phyloP scores from a whole-genome alignment of 345 rosid genomes.

The Gossypium turneri region DNA sequence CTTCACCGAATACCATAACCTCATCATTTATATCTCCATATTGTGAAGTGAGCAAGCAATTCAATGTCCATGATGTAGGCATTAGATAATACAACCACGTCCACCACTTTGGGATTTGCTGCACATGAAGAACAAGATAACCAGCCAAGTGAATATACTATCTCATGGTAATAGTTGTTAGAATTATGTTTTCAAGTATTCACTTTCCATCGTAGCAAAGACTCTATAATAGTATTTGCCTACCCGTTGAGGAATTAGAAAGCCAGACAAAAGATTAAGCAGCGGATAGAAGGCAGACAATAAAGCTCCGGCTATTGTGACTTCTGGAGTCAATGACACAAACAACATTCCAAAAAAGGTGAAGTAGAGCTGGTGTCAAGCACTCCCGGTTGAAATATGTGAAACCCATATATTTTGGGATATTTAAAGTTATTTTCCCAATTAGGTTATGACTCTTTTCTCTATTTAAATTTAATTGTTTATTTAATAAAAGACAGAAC shows the following conservation, averaged over 20 bases:
- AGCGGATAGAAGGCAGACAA: slow-evolving; percentile 43
- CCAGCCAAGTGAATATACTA: background rate
- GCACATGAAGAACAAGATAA: slow-evolving; percentile 10
- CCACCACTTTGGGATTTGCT: slow-evolving; percentile 60
- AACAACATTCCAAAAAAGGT: slow-evolving; percentile 56
- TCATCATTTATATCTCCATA: slow-evolving; percentile 33
- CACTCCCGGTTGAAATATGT: too few relatives aligned
- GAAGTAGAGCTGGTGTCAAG: slow-evolving; percentile 38
- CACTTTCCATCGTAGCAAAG: too few relatives aligned
- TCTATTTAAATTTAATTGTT: too few relatives aligned
- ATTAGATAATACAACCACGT: slow-evolving; percentile 48
- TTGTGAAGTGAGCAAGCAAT: slow-evolving; percentile 42
- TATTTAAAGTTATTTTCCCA: too few relatives aligned
- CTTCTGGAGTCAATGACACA: slow-evolving; percentile 50
- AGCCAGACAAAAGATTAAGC: too few relatives aligned
- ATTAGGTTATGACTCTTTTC: too few relatives aligned
- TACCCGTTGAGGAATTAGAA: too few relatives aligned
- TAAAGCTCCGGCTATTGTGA: slow-evolving; percentile 40
- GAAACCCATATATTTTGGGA: too few relatives aligned
- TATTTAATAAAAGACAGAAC: too few relatives aligned
- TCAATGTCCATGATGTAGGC: slow-evolving; percentile 51
- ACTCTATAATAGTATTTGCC: too few relatives aligned
- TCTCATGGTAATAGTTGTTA: background rate
- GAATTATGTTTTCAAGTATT: too few relatives aligned
- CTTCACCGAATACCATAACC: slow-evolving; percentile 23